phyloP scores from a whole-genome alignment of 1,284 basidiomycete species.

The Cutaneotrichosporon cavernicola region DNA sequence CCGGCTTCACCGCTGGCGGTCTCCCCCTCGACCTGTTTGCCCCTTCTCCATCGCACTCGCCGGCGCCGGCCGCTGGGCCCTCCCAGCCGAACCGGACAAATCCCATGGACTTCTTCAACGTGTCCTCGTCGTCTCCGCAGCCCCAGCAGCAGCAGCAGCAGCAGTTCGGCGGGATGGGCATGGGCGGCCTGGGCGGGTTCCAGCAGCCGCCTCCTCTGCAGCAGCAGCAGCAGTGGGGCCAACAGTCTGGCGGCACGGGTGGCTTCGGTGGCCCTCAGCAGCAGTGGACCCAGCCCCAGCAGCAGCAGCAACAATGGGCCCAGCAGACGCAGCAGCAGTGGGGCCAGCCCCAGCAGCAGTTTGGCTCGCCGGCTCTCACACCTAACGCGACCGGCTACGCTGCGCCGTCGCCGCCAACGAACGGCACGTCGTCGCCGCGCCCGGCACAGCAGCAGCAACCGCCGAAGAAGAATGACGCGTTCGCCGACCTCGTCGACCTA shows the following conservation, averaged over 20 bases:
- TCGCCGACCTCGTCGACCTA: constrained; percentile 52
- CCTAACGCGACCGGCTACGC: constrained; percentile 16
- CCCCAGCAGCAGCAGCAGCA: constrained; percentile 18
- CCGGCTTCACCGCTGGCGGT: constrained; percentile 43
- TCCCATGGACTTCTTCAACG: constrained; percentile 52
- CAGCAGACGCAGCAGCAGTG: constrained; percentile 20
- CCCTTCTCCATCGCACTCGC: constrained; percentile 40
- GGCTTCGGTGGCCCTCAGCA: not conserved
- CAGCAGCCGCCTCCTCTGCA: constrained; percentile 8
- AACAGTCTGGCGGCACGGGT: constrained; percentile 8
- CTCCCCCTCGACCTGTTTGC: constrained; percentile 53
- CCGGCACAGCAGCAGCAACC: constrained; percentile 22
- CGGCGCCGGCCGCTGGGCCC: constrained; percentile 20
- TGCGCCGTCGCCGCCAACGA: constrained; percentile 9
- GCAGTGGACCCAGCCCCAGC: constrained; percentile 12
- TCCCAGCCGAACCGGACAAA: constrained; percentile 32
- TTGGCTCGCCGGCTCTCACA: constrained; percentile 21
- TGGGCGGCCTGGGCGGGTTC: constrained; percentile 6
- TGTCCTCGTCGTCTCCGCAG: constrained; percentile 20
- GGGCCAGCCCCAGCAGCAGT: constrained; percentile 22
- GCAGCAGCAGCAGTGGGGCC: constrained; percentile 11
- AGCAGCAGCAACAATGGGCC: constrained; percentile 22
- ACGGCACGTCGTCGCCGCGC: constrained; percentile 10
- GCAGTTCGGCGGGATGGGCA: constrained; percentile 15
- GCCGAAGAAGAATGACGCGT: constrained; percentile 49